phyloP scores from a whole-genome alignment of 768 basidiomycete genomes.

The Lyophyllum decastes region DNA sequence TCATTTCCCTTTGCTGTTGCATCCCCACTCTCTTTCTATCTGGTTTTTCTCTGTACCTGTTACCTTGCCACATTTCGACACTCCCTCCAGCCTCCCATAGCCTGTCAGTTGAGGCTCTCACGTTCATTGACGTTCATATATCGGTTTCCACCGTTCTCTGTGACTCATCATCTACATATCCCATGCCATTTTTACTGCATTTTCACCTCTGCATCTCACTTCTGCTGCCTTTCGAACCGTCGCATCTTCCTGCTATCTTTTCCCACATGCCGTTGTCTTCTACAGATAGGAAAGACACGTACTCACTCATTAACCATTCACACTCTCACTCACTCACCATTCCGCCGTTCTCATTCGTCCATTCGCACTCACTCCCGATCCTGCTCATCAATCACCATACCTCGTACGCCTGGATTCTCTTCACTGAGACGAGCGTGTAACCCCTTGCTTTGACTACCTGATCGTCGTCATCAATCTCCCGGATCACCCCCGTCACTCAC shows the following conservation, averaged over 20 bases:
- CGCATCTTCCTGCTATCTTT: not conserved
- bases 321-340: slow-evolving; percentile 9
- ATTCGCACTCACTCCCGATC: not conserved
- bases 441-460: not conserved
- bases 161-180: not conserved
- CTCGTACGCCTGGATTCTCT: slow-evolving; percentile 22
- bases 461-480: not conserved
- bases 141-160: not conserved
- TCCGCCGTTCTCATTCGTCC: not conserved
- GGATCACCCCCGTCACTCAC: not conserved
- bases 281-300: not conserved
- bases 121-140: slow-evolving; percentile 1
- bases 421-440: slow-evolving; percentile 43
- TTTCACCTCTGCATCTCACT: not conserved
- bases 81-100: not conserved
- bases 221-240: slow-evolving; percentile 2
- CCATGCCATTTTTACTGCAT: not conserved
- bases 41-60: not conserved
- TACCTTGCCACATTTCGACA: not conserved
- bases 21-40: not conserved
- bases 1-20: not conserved
- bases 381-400: not conserved
- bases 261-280: not conserved
- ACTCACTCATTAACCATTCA: slow-evolving; percentile 5
- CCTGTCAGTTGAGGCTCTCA: not conserved